A percentile compares a stretch with the other conserved stretches of the same genome.
phyloP scores from a whole-genome alignment of 371 early-diverging fungal species.

The Mortierella sp. region DNA sequence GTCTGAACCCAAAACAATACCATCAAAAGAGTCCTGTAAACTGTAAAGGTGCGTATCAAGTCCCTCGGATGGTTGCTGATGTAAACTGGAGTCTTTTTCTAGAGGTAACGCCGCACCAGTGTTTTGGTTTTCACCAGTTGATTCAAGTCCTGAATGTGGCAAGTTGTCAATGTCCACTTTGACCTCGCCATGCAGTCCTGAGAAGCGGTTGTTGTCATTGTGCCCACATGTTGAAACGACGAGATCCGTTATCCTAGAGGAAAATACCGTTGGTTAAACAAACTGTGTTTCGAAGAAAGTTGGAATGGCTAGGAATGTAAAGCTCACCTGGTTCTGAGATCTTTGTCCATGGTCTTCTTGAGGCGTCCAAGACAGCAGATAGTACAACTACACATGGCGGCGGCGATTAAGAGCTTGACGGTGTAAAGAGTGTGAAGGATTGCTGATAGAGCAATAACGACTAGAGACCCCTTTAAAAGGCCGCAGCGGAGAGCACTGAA shows the following conservation, averaged over 20 bases:
- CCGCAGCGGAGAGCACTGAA: not conserved
- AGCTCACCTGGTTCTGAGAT: constrained; percentile 29
- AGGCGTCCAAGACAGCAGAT: constrained; percentile 30
- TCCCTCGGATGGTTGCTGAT: not conserved
- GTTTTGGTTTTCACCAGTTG: not conserved
- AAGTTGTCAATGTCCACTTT: not conserved
- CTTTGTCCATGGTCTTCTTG: constrained; percentile 26
- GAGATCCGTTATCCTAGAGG: constrained; percentile 15
- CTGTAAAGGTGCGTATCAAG: not conserved
- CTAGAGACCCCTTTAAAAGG: constrained; percentile 4
- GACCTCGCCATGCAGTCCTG: not conserved
- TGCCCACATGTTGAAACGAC: not conserved
- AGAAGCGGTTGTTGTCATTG: not conserved
- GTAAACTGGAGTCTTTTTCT: not conserved
- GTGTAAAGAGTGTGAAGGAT: constrained; percentile 13
- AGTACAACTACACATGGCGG: constrained; percentile 7
- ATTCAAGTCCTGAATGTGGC: not conserved
- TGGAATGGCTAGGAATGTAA: not conserved
- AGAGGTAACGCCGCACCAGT: not conserved
- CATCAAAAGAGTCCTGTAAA: constrained; percentile 9
- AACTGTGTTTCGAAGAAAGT: too few species aligned
- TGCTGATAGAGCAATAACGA: constrained; percentile 12
- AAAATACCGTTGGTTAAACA: too few species aligned
- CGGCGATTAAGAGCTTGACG: constrained; percentile 8
- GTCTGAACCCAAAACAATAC: constrained; percentile 4